Conservation (phyloP, 2,329 filamentous ascomycete species). For the Colletotrichum caudatum region DNA sequence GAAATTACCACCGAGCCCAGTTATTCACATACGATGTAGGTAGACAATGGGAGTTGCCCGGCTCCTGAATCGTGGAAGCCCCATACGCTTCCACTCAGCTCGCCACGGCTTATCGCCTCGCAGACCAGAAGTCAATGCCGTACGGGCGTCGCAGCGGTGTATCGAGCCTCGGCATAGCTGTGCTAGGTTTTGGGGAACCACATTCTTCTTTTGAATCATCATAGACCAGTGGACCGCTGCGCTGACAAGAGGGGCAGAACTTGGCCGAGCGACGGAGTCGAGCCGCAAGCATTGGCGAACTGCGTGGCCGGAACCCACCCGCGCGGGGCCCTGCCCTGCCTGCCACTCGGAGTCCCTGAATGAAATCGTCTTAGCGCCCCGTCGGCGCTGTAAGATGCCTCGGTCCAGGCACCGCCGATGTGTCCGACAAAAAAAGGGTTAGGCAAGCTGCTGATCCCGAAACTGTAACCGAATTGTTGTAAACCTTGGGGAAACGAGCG, state of each 20-base stretch:
- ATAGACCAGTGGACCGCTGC: neutral
- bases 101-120: neutral
- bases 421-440: neutral
- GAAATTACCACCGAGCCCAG: neutral
- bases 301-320: constrained; percentile 33
- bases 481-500: neutral
- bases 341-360: constrained; percentile 30
- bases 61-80: constrained; percentile 7
- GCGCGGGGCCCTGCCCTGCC: constrained; percentile 29
- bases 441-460: neutral
- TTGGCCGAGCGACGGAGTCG: constrained; percentile 12
- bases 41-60: neutral
- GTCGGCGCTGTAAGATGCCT: constrained; percentile 30
- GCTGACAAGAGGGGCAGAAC: constrained; percentile 15
- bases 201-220: neutral
- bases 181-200: neutral
- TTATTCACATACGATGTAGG: neutral
- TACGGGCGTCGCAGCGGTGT: constrained; percentile 27
- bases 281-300: constrained; percentile 27
- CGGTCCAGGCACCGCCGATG: constrained; percentile 18
- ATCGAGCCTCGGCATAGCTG: constrained; percentile 26
- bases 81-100: neutral
- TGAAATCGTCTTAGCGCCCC: constrained; percentile 35
- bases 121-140: neutral
- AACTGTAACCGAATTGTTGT: neutral